Base-by-base conservation (phyloP, 2,329 filamentous ascomycete species). In the Alternaria novae-zelandiae region DNA sequence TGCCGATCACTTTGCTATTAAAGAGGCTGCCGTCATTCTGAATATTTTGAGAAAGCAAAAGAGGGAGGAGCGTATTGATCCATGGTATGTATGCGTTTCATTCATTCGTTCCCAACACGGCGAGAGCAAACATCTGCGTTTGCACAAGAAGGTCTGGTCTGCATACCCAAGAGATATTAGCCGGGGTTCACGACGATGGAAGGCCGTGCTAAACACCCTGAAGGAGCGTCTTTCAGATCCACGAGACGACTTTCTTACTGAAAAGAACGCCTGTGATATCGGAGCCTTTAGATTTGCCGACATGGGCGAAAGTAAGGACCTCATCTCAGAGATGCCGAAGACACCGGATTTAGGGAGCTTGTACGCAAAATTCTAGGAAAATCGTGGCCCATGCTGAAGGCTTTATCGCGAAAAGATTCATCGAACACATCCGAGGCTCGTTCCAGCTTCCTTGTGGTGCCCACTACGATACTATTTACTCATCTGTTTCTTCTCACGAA, bases 1-100 rank as follows among this genome's bases (percentile, higher is more conserved):
- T 10, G 61, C 61, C 6, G 61, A 68, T 23, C 69, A 70, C 57
- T 71, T 71, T 41, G 53, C 51, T 8, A 68, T 71, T n/a, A 66
- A 59, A 36, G 67, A 70, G 43, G 67, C 67, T 10, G 56, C 56
- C 5, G 15, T 60, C n/a, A 61, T 71, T 23, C 28, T 54, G 15
- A 59, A 47, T 8, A 59, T 68, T 9, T 13, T 70, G 28, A 23
- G 30, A 28, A 44, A 47, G 11, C 63, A 59, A 32, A 45, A 59
- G 20, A 28, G 13, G 15, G 21, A 53, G 28, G 54, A 46, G 4
- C 20, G 23, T 20, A 4, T 20, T 9, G 50, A 64, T 51, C 28
- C 46, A 46, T 63, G 56, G 60, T 63, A 66, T 15, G 63, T 60
- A 45, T 49, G 26, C n/a, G 20, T 43, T 54, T n/a, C 25, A 11